These are phyloP conservation scores for Fusarium denticulatum DNA, from an alignment of 2,329 filamentous ascomycete species.

Conservation along the genomic window DNA sequence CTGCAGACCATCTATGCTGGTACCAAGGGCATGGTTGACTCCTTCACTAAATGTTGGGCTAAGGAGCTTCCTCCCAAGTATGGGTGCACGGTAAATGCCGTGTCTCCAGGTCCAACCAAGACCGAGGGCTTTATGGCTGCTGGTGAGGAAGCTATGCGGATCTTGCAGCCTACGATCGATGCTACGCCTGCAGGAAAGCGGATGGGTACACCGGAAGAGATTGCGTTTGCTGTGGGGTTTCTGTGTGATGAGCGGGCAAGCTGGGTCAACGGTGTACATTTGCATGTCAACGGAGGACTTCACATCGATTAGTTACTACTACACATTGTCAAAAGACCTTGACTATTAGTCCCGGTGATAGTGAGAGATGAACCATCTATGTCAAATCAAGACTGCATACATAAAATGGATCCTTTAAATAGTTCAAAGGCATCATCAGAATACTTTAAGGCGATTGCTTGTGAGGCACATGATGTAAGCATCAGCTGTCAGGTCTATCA, in stretches of 20 bases:
- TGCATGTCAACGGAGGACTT: background rate
- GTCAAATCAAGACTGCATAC: rapidly evolving
- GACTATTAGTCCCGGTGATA: too few relatives aligned
- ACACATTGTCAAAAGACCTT: too few relatives aligned
- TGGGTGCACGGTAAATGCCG: background rate
- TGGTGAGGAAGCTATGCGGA: background rate
- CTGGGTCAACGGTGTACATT: background rate
- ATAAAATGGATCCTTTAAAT: rapidly evolving
- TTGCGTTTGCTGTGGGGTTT: background rate
- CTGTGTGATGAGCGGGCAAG: background rate
- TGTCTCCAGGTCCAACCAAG: background rate
- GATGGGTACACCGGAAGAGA: background rate
- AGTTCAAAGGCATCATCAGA: too few relatives aligned
- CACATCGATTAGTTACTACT: background rate
- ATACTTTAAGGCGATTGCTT: too few relatives aligned
- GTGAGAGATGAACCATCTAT: background rate
- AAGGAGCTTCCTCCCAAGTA: background rate
- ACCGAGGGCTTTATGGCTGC: background rate
- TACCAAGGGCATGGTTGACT: background rate
- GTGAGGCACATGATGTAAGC: too few relatives aligned
- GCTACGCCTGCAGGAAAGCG: background rate
- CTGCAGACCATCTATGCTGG: background rate
- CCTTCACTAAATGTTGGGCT: background rate
- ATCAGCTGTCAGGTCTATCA: too few relatives aligned
- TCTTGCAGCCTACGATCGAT: background rate